Base-by-base conservation (phyloP, 176 grass and related monocot genomes). In the Aechmea fasciata region DNA sequence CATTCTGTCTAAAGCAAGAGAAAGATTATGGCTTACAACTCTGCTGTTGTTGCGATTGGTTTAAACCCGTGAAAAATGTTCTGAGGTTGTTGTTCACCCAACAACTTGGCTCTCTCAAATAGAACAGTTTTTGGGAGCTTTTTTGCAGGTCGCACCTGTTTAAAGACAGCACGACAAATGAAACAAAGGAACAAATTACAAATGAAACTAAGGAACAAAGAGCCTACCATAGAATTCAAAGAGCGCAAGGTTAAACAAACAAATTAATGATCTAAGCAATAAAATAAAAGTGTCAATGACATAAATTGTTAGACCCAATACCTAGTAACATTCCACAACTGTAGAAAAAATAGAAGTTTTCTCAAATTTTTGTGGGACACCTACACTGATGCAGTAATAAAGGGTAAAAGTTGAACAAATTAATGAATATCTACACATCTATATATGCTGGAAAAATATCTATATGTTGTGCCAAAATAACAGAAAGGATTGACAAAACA, bases 21-120 rank as follows among this genome's bases (percentile, higher is more conserved):
- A 11, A 72, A 13, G 64, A 41, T 20, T 59, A 47, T 9, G 52
- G 71, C 90, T 86, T 68, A 93, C 90, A 96, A 77, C 64, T 96
- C 86, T 53, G 72, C 69, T 10, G 74, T 23, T 71, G 78, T 75
- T 7, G 89, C 93, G 75, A 92, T 81, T 85, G 93, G 93, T 79
- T 65, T 96, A 51, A 89, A 92, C 69, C 93, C 86, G 68, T 82
- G 85, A 81, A 96, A 96, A 59, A 96, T 47, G 61, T 77, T 90
- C 63, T 90, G 86, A 53, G 76, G 78, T 26, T 81, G 75, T 69
- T 78, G 83, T 79, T 92, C 84, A 73, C 65, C 81, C 75, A 96
- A 65, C 48, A 96, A 65, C 59, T 87, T 92, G 11, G 79, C 84
- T 84, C 93, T 96, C 85, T 96, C 89, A 59, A 80, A 77, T 48